Percentiles rank a stretch among this genome's conserved stretches.
Conservation (phyloP, 208 protist species). For the Lotmaria passim region DNA sequence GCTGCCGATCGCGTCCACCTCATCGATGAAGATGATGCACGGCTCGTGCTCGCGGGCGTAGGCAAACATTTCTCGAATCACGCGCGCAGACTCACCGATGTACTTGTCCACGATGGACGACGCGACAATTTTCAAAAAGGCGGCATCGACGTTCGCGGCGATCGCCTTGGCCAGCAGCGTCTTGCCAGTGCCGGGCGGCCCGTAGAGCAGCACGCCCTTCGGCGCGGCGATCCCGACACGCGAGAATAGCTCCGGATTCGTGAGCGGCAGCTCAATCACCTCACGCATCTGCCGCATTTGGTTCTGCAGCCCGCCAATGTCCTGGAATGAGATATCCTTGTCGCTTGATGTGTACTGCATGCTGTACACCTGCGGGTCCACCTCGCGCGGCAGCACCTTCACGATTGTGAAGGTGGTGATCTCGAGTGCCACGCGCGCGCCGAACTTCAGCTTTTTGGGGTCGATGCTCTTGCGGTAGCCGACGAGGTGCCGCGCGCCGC, state of each 20-base stretch:
- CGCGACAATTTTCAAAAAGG: constrained; percentile 99
- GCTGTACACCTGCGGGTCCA: constrained; percentile 99
- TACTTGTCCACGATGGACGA: constrained; percentile 99
- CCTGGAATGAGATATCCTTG: constrained; percentile 93
- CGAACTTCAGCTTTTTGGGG: constrained; percentile 94
- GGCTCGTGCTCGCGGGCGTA: constrained; percentile 98
- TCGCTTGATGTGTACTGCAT: constrained; percentile 98
- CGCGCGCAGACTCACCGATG: constrained; percentile 98
- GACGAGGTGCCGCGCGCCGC: constrained; percentile 99
- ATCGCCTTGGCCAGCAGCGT: constrained; percentile 98
- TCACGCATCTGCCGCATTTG: constrained; percentile 99
- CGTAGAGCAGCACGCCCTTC: constrained; percentile 99
- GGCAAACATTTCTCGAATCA: constrained; percentile 99
- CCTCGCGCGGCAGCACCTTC: constrained; percentile 97
- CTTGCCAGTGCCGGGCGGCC: constrained; percentile 97
- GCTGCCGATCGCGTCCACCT: constrained; percentile 99
- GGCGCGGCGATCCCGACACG: constrained; percentile 99
- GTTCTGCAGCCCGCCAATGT: constrained; percentile 98
- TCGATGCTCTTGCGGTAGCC: constrained; percentile 96
- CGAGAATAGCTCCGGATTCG: constrained; percentile 99
- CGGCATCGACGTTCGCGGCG: constrained; percentile 97
- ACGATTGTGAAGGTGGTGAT: constrained; percentile 99
- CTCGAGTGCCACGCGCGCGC: constrained; percentile 98
- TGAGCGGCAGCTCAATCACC: constrained; percentile 99
- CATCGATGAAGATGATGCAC: constrained; percentile 99